phyloP scores from a whole-genome alignment of 176 grass and related monocot species.

The Raddia guianensis region DNA sequence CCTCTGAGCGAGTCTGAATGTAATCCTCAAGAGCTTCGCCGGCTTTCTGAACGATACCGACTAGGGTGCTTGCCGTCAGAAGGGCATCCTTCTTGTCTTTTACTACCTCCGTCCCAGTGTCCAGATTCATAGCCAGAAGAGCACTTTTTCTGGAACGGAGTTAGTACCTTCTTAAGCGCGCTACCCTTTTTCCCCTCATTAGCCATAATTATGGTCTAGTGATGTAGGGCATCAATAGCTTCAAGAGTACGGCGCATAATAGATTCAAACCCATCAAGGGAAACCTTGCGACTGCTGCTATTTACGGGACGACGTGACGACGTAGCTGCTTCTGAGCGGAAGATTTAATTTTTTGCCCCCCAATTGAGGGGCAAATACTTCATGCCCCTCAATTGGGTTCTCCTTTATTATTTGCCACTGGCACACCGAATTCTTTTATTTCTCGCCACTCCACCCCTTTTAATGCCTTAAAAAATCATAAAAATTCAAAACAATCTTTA shows the following conservation, averaged over 20 bases:
- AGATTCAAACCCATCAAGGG: constrained; percentile 6
- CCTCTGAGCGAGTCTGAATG: neutral
- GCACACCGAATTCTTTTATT: too few relatives aligned
- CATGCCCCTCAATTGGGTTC: too few relatives aligned
- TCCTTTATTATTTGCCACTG: too few relatives aligned
- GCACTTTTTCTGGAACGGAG: too few relatives aligned
- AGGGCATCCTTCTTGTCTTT: constrained; percentile 12
- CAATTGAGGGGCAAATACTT: too few relatives aligned
- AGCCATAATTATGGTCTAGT: neutral
- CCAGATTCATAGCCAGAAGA: too few relatives aligned
- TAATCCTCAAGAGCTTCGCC: constrained; percentile 2
- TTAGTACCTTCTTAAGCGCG: neutral
- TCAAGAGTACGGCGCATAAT: neutral
- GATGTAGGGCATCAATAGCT: neutral
- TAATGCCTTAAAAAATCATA: too few relatives aligned
- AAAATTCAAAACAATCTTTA: too few relatives aligned
- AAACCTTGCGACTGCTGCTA: neutral
- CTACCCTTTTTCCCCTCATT: neutral
- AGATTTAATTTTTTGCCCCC: too few relatives aligned
- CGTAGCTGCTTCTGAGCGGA: too few relatives aligned
- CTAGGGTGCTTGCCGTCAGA: neutral
- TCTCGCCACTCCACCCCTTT: too few relatives aligned
- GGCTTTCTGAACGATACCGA: neutral
- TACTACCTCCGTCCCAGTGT: too few relatives aligned
- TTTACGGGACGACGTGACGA: neutral